A percentile compares a stretch with the other conserved stretches of the same genome.
Conservation (phyloP, 352 stramenopile species). For the Phytophthora hibernalis region DNA sequence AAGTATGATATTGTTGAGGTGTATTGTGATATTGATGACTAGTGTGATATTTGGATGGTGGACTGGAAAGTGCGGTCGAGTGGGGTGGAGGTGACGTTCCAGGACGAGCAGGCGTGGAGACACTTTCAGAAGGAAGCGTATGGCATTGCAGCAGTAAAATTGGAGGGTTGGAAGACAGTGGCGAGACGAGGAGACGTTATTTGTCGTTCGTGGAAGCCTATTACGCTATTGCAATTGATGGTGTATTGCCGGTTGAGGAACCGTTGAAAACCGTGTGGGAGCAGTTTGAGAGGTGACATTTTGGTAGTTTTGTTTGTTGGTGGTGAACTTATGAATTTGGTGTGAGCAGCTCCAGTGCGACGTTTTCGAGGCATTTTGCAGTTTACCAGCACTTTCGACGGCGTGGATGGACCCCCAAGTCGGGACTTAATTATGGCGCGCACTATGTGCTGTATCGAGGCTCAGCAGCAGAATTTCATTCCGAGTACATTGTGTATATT, state of each 20-base stretch:
- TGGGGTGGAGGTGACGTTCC: slow-evolving; percentile 33
- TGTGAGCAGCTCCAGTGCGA: slow-evolving; percentile 25
- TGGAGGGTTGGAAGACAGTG: no score
- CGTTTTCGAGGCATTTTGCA: slow-evolving; percentile 51
- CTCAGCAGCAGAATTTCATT: slow-evolving; percentile 61
- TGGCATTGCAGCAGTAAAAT: slow-evolving; percentile 27
- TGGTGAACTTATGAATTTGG: background rate
- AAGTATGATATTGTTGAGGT: slow-evolving; percentile 1
- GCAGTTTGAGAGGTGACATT: slow-evolving; percentile 40
- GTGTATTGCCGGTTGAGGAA: slow-evolving; percentile 29
- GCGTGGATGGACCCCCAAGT: slow-evolving; percentile 55
- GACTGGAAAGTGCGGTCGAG: slow-evolving; percentile 26
- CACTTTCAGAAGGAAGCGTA: slow-evolving; percentile 24
- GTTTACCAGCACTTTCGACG: slow-evolving; percentile 71
- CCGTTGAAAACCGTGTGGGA: slow-evolving; percentile 41
- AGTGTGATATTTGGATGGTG: slow-evolving; percentile 28
- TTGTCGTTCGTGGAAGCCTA: slow-evolving; percentile 63
- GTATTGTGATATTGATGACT: slow-evolving; percentile 6
- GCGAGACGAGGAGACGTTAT: slow-evolving; percentile 21
- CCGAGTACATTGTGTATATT: slow-evolving; percentile 80
- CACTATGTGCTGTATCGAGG: slow-evolving; percentile 75
- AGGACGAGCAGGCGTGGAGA: slow-evolving; percentile 27
- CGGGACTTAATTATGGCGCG: slow-evolving; percentile 78
- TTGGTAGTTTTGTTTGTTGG: background rate
- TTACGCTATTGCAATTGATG: slow-evolving; percentile 43